phyloP scores from a whole-genome alignment of 768 basidiomycete species.

The Macrolepiota dolichaula region DNA sequence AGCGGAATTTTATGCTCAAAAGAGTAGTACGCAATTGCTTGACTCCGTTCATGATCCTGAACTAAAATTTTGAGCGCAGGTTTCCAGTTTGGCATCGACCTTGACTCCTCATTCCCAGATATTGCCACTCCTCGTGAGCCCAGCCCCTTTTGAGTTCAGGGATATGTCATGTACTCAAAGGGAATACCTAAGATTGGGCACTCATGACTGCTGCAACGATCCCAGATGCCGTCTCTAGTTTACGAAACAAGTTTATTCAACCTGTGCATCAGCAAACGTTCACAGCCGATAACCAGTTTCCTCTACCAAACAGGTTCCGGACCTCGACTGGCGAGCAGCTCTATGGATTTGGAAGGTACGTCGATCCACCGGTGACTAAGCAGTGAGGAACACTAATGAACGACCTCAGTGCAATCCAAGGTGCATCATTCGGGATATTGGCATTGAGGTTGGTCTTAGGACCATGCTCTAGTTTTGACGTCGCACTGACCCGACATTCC shows the following conservation, averaged over 20 bases:
- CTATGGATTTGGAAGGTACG: conserved; percentile 12
- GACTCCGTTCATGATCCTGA: too few relatives aligned
- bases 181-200: conserved; percentile 37
- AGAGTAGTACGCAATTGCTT: too few relatives aligned
- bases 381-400: conserved; percentile 27
- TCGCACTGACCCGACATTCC: background rate
- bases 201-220: conserved; percentile 45
- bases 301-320: conserved; percentile 24
- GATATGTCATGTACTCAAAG: background rate
- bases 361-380: background rate
- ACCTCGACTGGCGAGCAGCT: conserved; percentile 14
- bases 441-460: conserved; percentile 22
- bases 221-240: conserved; percentile 19
- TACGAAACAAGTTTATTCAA: conserved; percentile 36
- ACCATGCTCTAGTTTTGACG: background rate
- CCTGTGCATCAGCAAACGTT: conserved; percentile 17
- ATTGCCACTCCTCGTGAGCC: conserved; percentile 13
- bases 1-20: too few relatives aligned
- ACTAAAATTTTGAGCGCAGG: background rate
- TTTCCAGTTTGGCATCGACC: conserved; percentile 16
- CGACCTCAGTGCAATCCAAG: background rate
- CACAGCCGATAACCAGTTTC: conserved; percentile 14
- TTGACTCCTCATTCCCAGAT: conserved; percentile 19
- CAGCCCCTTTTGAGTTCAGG: background rate
- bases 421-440: conserved; percentile 10